Evolutionary conservation across 1,284 basidiomycete species (phyloP), one percentile per base, ranked within the genome.

Genomic region (Erythrobasidium hasegawianum): DNA sequence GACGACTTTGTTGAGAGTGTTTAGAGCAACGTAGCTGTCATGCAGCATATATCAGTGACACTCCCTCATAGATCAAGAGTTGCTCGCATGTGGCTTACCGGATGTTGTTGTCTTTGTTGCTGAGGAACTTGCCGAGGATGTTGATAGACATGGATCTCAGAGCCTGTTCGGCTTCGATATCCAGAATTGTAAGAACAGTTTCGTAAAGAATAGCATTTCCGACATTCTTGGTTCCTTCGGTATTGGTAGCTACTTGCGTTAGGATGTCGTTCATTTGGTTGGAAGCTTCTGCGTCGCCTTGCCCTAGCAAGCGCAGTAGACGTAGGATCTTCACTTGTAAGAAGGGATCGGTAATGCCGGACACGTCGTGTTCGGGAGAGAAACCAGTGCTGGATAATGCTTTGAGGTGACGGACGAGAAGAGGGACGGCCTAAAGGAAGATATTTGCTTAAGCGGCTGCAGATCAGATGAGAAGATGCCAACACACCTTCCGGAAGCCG

Each of bases 131-230:
- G 69, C 96, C 96, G 49, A 99, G 83, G 67, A 98, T 97, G 77
- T 99, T 99, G 80, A 99, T 99, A 0, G 96, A 96, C 96, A 99
- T 97, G 60, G 98, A 95, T 4, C 96, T 86, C 43, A 98, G 80
- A 22, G 93, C 92, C 65, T 86, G 89, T 77, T 99, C 96, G 8
- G 96, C 95, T 75, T 97, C 93, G 69, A 98, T 98, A 73, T 98
- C 95, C 55, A 99, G 83, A n/a, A 98, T 89, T 7, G 94, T 93
- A 70, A 97, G 82, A 1, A 98, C 96, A 0, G 95, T 95, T 80
- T 99, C 96, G 77, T 99, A 99, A 40, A 99, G 80, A 70, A 99
- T 98, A 5, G 93, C 87, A 78, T 98, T 98, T 67, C 96, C 96
- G 71, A 98, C 96, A 74, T 97, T 99, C 81, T 98, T 98, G 39